These are phyloP conservation scores for Trichoderma sp. DNA, from an alignment of 2,329 filamentous ascomycete genomes.

Conservation along the genomic window DNA sequence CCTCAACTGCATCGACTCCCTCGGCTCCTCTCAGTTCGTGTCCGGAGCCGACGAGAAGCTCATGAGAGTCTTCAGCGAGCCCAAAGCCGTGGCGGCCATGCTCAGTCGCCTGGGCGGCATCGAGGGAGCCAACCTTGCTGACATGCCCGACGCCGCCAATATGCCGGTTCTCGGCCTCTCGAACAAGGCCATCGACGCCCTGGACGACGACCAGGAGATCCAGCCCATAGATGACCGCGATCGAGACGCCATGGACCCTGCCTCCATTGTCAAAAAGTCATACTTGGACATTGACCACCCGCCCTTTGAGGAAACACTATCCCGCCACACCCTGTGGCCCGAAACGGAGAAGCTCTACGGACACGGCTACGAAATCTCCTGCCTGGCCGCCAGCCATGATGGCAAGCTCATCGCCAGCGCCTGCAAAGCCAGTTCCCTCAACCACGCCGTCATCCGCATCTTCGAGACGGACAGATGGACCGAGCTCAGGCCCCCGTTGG, in stretches of 20 bases:
- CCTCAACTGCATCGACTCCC: conserved; percentile 85
- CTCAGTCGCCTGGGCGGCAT: conserved; percentile 70
- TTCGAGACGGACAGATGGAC: conserved; percentile 89
- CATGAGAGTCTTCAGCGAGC: conserved; percentile 92
- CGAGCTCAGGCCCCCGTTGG: conserved; percentile 79
- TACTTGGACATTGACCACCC: conserved; percentile 70
- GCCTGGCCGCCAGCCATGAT: conserved; percentile 76
- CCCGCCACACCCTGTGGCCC: conserved; percentile 90
- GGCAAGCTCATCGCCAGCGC: conserved; percentile 81
- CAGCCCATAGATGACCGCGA: conserved; percentile 51
- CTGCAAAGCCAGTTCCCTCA: conserved; percentile 87
- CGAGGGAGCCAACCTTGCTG: conserved; percentile 41
- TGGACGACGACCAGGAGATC: conserved; percentile 54
- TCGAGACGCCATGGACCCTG: conserved; percentile 57
- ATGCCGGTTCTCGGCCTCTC: conserved; percentile 94
- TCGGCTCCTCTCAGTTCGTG: conserved; percentile 76
- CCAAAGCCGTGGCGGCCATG: conserved; percentile 77
- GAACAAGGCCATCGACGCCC: conserved; percentile 81
- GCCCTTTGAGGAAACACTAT: conserved; percentile 85
- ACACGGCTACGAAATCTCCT: conserved; percentile 95
- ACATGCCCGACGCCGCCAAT: conserved; percentile 83
- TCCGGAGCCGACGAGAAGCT: conserved; percentile 97
- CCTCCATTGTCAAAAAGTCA: conserved; percentile 59
- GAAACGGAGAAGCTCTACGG: conserved; percentile 97
- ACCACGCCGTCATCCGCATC: conserved; percentile 90